A percentile compares a stretch with the other conserved stretches of the same genome.
Evolutionary conservation across 495 filamentous ascomycete species (phyloP).

Genomic region (Apiosordaria backusii): DNA sequence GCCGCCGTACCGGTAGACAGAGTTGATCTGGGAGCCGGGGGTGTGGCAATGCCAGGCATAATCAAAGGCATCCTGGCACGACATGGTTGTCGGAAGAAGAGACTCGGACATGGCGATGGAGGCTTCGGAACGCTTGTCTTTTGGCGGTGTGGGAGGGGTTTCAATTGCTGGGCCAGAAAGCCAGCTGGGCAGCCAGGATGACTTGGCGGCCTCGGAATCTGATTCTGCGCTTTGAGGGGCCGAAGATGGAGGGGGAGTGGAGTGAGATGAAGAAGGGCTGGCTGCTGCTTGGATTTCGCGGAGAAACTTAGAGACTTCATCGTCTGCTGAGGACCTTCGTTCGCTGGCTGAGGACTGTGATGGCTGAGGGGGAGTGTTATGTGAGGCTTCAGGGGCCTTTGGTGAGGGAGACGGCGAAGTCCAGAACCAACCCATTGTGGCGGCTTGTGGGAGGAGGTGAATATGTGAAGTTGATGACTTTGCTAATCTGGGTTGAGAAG

Average conservation of each 20-base stretch:
- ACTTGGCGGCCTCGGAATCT: slow-evolving; percentile 15
- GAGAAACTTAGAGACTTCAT: slow-evolving; percentile 4
- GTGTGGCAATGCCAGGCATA: slow-evolving; percentile 93
- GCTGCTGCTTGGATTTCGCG: slow-evolving; percentile 2
- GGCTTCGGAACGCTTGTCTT: slow-evolving; percentile 17
- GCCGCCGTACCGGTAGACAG: slow-evolving; percentile 77
- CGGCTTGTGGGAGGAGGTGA: slow-evolving; percentile 10
- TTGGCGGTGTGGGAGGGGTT: slow-evolving; percentile 10
- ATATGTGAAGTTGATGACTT: slow-evolving; percentile 1
- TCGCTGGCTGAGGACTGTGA: background rate
- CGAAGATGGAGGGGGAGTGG: slow-evolving; percentile 13
- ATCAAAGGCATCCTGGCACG: slow-evolving; percentile 88
- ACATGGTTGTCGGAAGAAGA: slow-evolving; percentile 75
- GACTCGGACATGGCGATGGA: slow-evolving; percentile 48
- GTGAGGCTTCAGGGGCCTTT: slow-evolving; percentile 19
- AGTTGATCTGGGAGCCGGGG: slow-evolving; percentile 76
- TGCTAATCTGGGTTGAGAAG: background rate
- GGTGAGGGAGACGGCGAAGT: slow-evolving; percentile 21
- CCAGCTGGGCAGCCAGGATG: slow-evolving; percentile 18
- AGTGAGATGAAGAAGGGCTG: background rate
- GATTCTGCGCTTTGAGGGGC: slow-evolving; percentile 9
- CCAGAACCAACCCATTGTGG: slow-evolving; percentile 56
- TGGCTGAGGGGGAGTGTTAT: slow-evolving; percentile 12
- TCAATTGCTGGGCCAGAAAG: slow-evolving; percentile 4
- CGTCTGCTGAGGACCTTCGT: background rate